Conservation (phyloP, 768 basidiomycete genomes). For the Podaxis pistillaris region DNA sequence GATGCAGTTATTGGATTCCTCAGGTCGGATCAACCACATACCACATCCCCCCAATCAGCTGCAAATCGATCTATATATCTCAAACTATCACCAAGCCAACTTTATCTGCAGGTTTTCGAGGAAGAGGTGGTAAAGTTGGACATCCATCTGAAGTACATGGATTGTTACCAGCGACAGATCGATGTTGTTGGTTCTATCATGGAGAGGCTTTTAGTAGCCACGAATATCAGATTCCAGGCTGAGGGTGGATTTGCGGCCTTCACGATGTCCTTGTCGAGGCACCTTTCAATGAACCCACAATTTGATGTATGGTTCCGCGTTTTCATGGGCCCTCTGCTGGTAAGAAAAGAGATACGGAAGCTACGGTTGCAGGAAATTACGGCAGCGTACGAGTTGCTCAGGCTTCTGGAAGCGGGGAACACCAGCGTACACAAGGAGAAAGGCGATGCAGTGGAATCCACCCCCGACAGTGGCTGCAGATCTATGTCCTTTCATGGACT, state of each 20-base stretch:
- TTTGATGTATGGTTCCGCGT: neutral
- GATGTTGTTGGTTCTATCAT: neutral
- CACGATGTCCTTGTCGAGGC: neutral
- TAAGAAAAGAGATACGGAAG: neutral
- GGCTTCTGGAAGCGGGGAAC: neutral
- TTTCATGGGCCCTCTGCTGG: neutral
- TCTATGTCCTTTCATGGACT: neutral
- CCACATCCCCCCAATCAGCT: neutral
- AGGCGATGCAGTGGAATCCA: neutral
- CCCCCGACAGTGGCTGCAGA: neutral
- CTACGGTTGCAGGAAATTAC: neutral
- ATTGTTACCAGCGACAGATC: neutral
- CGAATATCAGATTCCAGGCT: neutral
- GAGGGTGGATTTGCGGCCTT: constrained; percentile 2
- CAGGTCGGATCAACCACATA: neutral
- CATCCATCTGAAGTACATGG: constrained; percentile 2
- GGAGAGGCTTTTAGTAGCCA: neutral
- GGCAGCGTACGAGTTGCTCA: neutral
- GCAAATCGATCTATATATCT: neutral
- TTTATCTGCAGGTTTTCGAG: constrained; percentile 4
- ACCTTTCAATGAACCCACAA: neutral
- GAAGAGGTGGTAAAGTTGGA: constrained; percentile 3
- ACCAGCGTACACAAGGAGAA: neutral
- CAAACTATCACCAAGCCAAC: neutral
- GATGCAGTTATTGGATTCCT: neutral